These are phyloP conservation scores for Russula olivacea DNA, from an alignment of 768 basidiomycete species.

Conservation along the genomic window DNA sequence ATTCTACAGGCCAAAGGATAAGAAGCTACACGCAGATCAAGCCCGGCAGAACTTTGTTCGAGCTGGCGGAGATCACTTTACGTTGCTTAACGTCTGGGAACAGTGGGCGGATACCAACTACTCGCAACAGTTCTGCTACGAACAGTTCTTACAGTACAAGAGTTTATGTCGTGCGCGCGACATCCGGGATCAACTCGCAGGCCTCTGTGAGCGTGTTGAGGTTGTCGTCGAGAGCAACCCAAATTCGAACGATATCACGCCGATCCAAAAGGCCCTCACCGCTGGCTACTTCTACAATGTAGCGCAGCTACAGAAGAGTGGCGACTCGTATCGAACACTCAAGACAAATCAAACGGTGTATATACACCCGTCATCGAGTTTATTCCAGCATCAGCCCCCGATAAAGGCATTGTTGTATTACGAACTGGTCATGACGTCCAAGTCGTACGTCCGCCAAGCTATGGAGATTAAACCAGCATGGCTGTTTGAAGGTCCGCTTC, in stretches of 20 bases:
- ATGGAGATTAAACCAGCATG: constrained; percentile 98
- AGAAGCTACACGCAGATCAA: constrained; percentile 95
- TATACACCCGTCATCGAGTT: constrained; percentile 90
- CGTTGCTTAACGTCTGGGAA: constrained; percentile 95
- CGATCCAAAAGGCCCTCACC: constrained; percentile 92
- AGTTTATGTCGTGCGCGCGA: constrained; percentile 90
- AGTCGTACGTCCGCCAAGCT: constrained; percentile 95
- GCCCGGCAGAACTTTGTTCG: constrained; percentile 96
- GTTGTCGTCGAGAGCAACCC: constrained; percentile 82
- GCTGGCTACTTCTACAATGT: constrained; percentile 96
- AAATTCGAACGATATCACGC: constrained; percentile 87
- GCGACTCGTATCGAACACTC: constrained; percentile 93
- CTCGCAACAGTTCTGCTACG: constrained; percentile 94
- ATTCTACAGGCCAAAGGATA: constrained; percentile 97
- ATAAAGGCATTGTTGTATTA: constrained; percentile 89
- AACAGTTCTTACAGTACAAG: constrained; percentile 94
- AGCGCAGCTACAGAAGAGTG: constrained; percentile 89
- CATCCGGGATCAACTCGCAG: constrained; percentile 92
- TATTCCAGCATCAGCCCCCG: constrained; percentile 95
- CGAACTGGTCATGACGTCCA: constrained; percentile 94
- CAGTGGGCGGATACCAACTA: constrained; percentile 99
- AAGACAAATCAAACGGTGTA: constrained; percentile 96
- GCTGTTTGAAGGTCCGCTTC: constrained; percentile 75
- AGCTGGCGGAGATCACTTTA: constrained; percentile 96
- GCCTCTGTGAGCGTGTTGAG: constrained; percentile 94